Conservation (phyloP, 83 land plant genomes). For the Diphasiastrum complanatum region DNA sequence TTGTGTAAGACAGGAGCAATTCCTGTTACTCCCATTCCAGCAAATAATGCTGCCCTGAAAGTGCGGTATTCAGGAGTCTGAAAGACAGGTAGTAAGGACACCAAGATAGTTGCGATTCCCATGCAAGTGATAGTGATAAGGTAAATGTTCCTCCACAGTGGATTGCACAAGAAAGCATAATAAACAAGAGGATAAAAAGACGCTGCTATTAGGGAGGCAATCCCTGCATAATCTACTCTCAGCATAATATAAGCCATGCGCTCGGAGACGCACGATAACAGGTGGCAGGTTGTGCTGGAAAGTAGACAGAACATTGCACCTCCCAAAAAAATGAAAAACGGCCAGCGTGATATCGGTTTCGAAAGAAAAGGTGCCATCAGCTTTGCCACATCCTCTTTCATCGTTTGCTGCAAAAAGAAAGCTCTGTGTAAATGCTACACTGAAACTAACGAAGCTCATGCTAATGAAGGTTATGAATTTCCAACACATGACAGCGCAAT, state of each 20-base stretch:
- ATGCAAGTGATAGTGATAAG: conserved; percentile 20
- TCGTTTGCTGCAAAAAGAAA: conserved; percentile 3
- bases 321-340: conserved; percentile 32
- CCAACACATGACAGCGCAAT: too few species aligned
- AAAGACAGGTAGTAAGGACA: conserved; percentile 25
- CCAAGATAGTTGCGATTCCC: conserved; percentile 22
- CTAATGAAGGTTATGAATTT: neutral
- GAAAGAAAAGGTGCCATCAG: conserved; percentile 11
- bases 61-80: conserved; percentile 23
- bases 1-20: conserved; percentile 26
- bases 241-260: conserved; percentile 17
- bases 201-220: conserved; percentile 29
- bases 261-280: conserved; percentile 24
- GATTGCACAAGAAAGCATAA: conserved; percentile 19
- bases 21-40: conserved; percentile 31
- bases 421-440: too few species aligned
- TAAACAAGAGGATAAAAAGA: conserved; percentile 37
- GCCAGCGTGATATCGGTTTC: conserved; percentile 30
- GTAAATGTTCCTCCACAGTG: conserved; percentile 12
- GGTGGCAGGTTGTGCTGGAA: conserved; percentile 35
- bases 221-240: conserved; percentile 31
- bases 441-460: neutral
- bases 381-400: conserved; percentile 12
- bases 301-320: conserved; percentile 40
- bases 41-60: conserved; percentile 25